These are phyloP conservation scores for Rutstroemia sp. DNA, from an alignment of 2,329 filamentous ascomycete species.

Conservation along the genomic window DNA sequence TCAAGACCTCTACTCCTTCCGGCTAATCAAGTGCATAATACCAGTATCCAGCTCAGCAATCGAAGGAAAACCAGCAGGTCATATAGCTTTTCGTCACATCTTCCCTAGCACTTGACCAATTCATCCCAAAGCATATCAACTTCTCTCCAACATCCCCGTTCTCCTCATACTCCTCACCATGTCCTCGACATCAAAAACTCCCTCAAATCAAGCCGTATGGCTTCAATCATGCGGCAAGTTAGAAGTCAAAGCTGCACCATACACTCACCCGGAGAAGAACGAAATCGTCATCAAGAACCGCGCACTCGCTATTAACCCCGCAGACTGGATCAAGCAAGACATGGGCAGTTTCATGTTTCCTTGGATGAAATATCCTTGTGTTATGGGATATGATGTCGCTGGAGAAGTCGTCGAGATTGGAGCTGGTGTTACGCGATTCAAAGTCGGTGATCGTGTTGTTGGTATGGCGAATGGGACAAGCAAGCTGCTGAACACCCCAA, in stretches of 20 bases:
- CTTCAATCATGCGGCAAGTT: constrained; percentile 24
- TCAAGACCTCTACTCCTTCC: no score
- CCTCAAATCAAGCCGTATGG: constrained; percentile 11
- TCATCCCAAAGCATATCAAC: no score
- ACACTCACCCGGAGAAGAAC: constrained; percentile 29
- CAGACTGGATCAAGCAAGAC: constrained; percentile 27
- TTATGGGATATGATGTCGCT: constrained; percentile 47
- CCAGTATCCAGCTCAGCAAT: no score
- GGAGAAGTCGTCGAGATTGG: constrained; percentile 47
- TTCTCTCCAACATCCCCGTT: no score
- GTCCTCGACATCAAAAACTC: background rate
- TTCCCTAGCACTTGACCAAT: no score
- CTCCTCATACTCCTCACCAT: background rate
- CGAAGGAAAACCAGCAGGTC: no score
- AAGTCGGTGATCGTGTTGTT: constrained; percentile 45
- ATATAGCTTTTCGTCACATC: no score
- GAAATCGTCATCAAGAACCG: constrained; percentile 34
- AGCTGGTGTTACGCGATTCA: constrained; percentile 33
- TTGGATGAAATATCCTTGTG: constrained; percentile 24
- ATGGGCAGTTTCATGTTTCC: constrained; percentile 8
- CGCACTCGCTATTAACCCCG: constrained; percentile 36
- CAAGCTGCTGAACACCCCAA: constrained; percentile 27
- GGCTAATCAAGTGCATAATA: no score
- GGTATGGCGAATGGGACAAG: constrained; percentile 15
- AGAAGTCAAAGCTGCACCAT: constrained; percentile 31